Evolutionary conservation across 2,329 filamentous ascomycete species (phyloP).

Genomic region (Alternaria sp.): DNA sequence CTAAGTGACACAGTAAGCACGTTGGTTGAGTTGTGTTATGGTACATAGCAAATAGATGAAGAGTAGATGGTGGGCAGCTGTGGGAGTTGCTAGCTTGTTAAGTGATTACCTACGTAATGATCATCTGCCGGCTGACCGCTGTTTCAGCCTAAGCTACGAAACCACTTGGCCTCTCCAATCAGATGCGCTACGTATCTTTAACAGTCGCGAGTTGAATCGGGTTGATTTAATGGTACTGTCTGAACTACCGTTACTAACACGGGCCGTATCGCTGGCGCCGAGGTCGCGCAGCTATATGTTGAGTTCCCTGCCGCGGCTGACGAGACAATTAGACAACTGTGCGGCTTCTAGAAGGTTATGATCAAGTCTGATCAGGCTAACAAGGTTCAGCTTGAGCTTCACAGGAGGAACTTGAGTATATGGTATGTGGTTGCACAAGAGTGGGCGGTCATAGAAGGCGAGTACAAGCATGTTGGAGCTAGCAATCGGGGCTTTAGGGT

Average conservation of each 20-base stretch:
- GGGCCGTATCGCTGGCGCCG: background rate
- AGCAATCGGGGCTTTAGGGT: background rate
- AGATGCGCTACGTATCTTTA: too few species aligned
- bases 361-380: background rate
- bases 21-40: too few species aligned
- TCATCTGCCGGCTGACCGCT: too few species aligned
- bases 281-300: conserved; percentile 1
- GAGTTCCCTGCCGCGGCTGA: background rate
- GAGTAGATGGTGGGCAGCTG: too few species aligned
- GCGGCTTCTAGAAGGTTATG: background rate
- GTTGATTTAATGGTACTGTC: background rate
- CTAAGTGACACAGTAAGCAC: too few species aligned
- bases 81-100: too few species aligned
- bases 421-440: background rate
- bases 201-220: too few species aligned
- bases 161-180: too few species aligned
- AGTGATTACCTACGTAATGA: too few species aligned
- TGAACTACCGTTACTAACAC: background rate
- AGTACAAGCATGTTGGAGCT: conserved; percentile 1
- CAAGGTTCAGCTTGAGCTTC: background rate
- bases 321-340: background rate
- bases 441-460: background rate
- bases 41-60: too few species aligned
- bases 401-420: background rate
- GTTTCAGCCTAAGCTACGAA: too few species aligned